Percentiles rank a stretch among this genome's conserved stretches.
These are phyloP conservation scores for Acacia pycnantha DNA, from an alignment of 331 rosid genomes.

Conservation along the genomic window DNA sequence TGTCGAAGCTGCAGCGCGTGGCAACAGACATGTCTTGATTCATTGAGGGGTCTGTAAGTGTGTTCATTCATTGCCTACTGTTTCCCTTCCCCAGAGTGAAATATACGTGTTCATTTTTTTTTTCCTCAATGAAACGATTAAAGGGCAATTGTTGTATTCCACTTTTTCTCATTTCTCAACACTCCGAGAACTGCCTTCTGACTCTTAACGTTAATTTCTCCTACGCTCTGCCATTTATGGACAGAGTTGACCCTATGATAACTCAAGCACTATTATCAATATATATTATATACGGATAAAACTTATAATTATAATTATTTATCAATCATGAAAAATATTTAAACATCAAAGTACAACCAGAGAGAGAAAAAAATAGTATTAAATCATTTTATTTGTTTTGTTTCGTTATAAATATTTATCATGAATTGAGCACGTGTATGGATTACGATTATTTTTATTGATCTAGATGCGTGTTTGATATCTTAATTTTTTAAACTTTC, in stretches of 20 bases:
- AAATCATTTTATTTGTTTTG: background rate
- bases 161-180: background rate
- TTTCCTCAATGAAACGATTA: background rate
- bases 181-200: background rate
- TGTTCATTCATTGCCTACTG: background rate
- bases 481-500: background rate
- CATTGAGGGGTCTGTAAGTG: background rate
- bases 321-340: background rate
- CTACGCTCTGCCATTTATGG: background rate
- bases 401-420: background rate
- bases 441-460: background rate
- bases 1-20: conserved; percentile 18
- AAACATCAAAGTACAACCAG: background rate
- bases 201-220: background rate
- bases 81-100: background rate
- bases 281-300: background rate
- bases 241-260: background rate
- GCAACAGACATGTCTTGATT: conserved; percentile 27
- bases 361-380: background rate
- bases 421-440: background rate
- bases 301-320: background rate
- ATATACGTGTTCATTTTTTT: background rate
- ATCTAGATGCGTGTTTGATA: background rate
- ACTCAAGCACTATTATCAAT: background rate
- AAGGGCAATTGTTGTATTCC: background rate